Evolutionary conservation across 257 asterid species (phyloP).

Genomic region (Solanum sejunctum): DNA sequence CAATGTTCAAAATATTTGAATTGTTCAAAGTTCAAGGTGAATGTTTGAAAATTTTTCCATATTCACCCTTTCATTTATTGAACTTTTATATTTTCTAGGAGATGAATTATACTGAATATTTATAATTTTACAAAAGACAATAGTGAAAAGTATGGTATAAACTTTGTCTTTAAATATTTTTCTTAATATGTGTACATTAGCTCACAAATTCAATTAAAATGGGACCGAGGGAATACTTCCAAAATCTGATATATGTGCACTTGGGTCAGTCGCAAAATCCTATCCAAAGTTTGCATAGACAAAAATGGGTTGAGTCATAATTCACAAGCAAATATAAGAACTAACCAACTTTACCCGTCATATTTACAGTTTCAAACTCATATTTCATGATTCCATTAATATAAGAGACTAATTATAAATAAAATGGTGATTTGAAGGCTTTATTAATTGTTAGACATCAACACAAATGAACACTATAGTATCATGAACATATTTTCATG

Average conservation of each 20-base stretch:
- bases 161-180: no score
- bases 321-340: background rate
- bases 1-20: no score
- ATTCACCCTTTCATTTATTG: no score
- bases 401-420: background rate
- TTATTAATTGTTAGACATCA: background rate
- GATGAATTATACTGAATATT: no score
- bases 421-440: background rate
- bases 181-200: no score
- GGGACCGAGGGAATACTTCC: background rate
- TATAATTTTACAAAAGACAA: no score
- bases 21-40: no score
- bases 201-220: no score
- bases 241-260: background rate
- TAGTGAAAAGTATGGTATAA: no score
- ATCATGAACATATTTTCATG: background rate
- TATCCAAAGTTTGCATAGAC: background rate
- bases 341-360: background rate
- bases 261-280: background rate
- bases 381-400: background rate
- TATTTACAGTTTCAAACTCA: background rate
- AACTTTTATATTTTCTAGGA: no score
- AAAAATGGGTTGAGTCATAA: background rate
- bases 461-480: background rate
- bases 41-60: no score